Conservation (phyloP, 2,329 filamentous ascomycete species). For the Ceratocystis alfenasii region DNA sequence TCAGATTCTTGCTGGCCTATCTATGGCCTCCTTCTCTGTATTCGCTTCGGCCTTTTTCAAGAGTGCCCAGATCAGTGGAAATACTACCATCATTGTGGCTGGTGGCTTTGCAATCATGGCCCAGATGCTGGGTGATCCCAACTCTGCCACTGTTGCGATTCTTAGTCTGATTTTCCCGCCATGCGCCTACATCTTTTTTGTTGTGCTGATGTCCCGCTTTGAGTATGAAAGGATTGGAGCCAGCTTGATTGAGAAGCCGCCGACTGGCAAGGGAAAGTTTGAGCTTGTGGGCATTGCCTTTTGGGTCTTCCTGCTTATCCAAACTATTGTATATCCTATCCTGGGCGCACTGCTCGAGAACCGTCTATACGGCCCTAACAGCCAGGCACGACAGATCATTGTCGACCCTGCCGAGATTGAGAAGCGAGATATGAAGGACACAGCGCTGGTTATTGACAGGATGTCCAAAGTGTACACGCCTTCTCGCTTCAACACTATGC, state of each 20-base stretch:
- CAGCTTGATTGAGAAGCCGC: constrained; percentile 50
- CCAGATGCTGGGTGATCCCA: constrained; percentile 55
- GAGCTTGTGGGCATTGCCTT: constrained; percentile 58
- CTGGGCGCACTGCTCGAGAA: constrained; percentile 65
- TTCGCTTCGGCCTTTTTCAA: constrained; percentile 74
- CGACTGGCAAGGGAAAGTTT: constrained; percentile 49
- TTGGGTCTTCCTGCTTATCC: constrained; percentile 64
- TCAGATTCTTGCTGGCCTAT: constrained; percentile 63
- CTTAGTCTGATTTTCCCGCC: constrained; percentile 71
- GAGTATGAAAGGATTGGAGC: constrained; percentile 50
- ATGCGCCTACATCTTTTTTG: constrained; percentile 77
- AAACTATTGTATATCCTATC: constrained; percentile 66
- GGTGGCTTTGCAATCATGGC: constrained; percentile 71
- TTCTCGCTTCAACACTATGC: constrained; percentile 35
- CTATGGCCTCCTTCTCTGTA: constrained; percentile 68
- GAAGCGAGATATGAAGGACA: constrained; percentile 23
- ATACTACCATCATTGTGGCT: constrained; percentile 59
- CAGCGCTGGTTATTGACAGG: constrained; percentile 55
- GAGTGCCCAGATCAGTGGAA: constrained; percentile 77
- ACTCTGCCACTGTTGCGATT: constrained; percentile 52
- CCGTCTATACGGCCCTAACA: constrained; percentile 62
- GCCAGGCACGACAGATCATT: constrained; percentile 44
- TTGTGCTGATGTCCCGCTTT: constrained; percentile 63
- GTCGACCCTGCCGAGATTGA: constrained; percentile 25
- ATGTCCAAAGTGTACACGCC: constrained; percentile 69